Base-by-base conservation (phyloP, 2,329 filamentous ascomycete genomes). In the Chrysoporthe deuterocubensis region DNA sequence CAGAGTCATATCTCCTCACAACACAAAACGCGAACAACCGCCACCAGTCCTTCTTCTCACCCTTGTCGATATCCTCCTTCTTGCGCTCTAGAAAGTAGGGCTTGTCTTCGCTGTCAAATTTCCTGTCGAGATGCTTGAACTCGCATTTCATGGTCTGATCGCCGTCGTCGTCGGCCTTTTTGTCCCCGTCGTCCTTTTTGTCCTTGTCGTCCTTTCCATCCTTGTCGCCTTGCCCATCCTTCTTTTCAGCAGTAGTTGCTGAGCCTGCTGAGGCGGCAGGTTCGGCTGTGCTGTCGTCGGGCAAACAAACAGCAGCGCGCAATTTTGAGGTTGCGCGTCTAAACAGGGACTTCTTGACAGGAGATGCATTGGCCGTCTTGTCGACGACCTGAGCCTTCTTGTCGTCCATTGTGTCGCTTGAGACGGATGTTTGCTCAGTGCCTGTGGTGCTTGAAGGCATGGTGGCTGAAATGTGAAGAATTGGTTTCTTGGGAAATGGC, bases 91-190 rank as follows among this genome's bases (percentile, higher is more conserved):
- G 69, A 59, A 77, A 72, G 56, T 74, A 75, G 9, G 65, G 65
- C 21, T 71, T 71, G 6, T 74, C 73, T 66, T 76, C 73, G 46
- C 72, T 72, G 59, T 75, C 76, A 65, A 72, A 75, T 32, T 74
- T 75, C 59, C 73, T 75, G 59, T 78, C 76, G 18, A 78, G 74
- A 60, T 78, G 74, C 67, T 77, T 77, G 64, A 78, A 72, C 64
- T 76, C 73, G 21, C 71, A 60, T 43, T 72, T 73, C 74, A 75
- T 75, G 26, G 73, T 73, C 11, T 73, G 71, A 57, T 74, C 70
- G 43, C 74, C 69, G 52, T 73, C 71, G 18, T 73, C 72, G 44
- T 34, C 60, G 21, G 52, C 26, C 18, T 64, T 56, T 67, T 71
- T 42, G 9, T 54, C 37, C 67, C 71, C 14, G 9, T 34, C 40